A percentile compares a stretch with the other conserved stretches of the same genome.
phyloP scores from a whole-genome alignment of 352 stramenopile species.

The Globisporangium recalcitrans region DNA sequence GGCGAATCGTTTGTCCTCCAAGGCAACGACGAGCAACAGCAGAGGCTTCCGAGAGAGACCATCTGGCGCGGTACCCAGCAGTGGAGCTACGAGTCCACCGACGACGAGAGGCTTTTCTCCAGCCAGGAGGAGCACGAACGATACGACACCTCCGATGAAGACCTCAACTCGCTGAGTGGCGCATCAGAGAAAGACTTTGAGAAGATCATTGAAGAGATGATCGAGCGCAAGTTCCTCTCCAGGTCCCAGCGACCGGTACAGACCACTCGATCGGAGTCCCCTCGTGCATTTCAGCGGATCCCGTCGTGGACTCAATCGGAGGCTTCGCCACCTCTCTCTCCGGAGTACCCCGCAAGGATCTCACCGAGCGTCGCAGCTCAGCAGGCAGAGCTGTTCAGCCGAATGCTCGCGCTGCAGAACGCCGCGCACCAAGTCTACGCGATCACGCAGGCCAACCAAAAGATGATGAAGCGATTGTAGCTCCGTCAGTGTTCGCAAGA shows the following conservation, averaged over 20 bases:
- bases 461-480: slow-evolving; percentile 4
- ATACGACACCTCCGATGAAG: neutral
- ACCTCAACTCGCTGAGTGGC: neutral
- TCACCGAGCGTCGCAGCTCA: neutral
- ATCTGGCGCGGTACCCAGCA: neutral
- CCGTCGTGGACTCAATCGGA: neutral
- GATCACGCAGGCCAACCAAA: slow-evolving; percentile 3
- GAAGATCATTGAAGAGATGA: slow-evolving; percentile 1
- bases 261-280: neutral
- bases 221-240: slow-evolving; percentile 3
- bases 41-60: neutral
- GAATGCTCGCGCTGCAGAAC: slow-evolving; percentile 1
- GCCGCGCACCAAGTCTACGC: slow-evolving; percentile 1
- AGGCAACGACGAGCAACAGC: neutral
- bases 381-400: neutral
- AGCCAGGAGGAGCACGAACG: neutral
- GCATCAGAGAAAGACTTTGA: neutral
- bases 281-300: neutral
- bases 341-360: neutral
- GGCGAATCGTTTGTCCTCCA: slow-evolving; percentile 5
- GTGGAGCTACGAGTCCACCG: neutral
- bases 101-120: neutral
- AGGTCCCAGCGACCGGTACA: neutral
- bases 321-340: neutral
- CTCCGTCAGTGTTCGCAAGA: neutral